Percentiles rank a stretch among this genome's conserved stretches.
These are phyloP conservation scores for Turnera subulata DNA, from an alignment of 345 rosid species.

Conservation along the genomic window DNA sequence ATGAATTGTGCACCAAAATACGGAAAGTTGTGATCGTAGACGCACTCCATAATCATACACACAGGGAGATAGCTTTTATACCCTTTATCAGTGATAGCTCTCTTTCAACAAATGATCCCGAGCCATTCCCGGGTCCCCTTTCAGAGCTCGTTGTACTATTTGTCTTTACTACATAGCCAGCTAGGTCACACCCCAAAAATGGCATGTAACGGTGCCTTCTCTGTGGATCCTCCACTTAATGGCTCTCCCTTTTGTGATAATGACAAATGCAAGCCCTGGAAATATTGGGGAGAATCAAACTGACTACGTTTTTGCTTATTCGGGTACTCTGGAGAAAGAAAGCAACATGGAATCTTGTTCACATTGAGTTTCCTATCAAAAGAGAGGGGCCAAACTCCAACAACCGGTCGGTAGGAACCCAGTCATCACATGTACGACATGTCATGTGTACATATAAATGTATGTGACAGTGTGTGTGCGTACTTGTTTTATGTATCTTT, in stretches of 20 bases:
- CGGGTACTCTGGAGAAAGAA: constrained; percentile 19
- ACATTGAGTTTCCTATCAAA: constrained; percentile 13
- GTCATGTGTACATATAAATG: background rate
- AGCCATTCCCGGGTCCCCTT: constrained; percentile 2
- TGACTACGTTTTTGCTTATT: constrained; percentile 17
- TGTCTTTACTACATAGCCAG: constrained; percentile 1
- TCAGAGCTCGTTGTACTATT: background rate
- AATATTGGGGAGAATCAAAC: constrained; percentile 21
- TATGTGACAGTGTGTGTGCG: background rate
- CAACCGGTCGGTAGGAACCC: background rate
- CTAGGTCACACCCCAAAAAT: constrained; percentile 19
- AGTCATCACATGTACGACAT: background rate
- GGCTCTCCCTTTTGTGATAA: constrained; percentile 19
- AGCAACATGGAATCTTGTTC: constrained; percentile 36
- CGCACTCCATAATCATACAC: background rate
- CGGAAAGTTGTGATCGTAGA: background rate
- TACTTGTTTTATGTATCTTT: no score
- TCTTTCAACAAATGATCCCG: constrained; percentile 16
- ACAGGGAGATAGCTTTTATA: background rate
- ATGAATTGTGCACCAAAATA: background rate
- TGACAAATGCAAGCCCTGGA: constrained; percentile 27
- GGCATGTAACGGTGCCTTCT: constrained; percentile 22
- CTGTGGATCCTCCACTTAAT: constrained; percentile 17
- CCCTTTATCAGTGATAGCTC: constrained; percentile 13
- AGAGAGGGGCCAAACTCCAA: constrained; percentile 22